Conservation (phyloP, 202 grass and related monocot genomes). For the Dendrocalamus latiflorus region DNA sequence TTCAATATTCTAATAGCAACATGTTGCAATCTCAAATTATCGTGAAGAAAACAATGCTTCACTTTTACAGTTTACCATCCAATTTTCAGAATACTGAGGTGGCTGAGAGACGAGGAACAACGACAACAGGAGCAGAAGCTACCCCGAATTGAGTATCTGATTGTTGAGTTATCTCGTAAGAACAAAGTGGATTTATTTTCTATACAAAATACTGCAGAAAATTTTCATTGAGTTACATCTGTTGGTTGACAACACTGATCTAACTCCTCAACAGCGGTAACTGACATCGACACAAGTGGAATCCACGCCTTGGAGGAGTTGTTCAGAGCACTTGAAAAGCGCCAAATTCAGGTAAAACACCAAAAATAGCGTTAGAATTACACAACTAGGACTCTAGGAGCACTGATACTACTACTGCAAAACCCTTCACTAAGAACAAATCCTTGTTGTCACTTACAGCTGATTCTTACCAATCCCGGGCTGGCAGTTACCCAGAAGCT, state of each 20-base stretch:
- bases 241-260: background rate
- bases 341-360: slow-evolving; percentile 44
- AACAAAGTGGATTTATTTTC: background rate
- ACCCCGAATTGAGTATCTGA: slow-evolving; percentile 44
- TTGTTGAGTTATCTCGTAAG: slow-evolving; percentile 84
- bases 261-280: slow-evolving; percentile 46
- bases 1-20: background rate
- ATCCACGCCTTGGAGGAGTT: slow-evolving; percentile 58
- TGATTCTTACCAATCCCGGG: slow-evolving; percentile 63
- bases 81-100: slow-evolving; percentile 77
- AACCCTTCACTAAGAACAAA: background rate
- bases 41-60: background rate
- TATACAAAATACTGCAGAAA: background rate
- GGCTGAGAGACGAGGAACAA: slow-evolving; percentile 73
- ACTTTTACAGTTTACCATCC: too few relatives aligned
- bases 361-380: background rate
- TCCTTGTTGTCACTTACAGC: slow-evolving; percentile 23
- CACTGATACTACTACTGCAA: background rate
- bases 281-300: slow-evolving; percentile 68
- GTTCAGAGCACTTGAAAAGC: slow-evolving; percentile 46
- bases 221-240: background rate
- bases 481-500: slow-evolving; percentile 56
- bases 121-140: slow-evolving; percentile 26
- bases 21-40: background rate
- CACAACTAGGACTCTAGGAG: too few relatives aligned